Evolutionary conservation across 495 filamentous ascomycete genomes (phyloP), one percentile per base, ranked within the genome.

Genomic region (Aspergillus incahuasiensis): DNA sequence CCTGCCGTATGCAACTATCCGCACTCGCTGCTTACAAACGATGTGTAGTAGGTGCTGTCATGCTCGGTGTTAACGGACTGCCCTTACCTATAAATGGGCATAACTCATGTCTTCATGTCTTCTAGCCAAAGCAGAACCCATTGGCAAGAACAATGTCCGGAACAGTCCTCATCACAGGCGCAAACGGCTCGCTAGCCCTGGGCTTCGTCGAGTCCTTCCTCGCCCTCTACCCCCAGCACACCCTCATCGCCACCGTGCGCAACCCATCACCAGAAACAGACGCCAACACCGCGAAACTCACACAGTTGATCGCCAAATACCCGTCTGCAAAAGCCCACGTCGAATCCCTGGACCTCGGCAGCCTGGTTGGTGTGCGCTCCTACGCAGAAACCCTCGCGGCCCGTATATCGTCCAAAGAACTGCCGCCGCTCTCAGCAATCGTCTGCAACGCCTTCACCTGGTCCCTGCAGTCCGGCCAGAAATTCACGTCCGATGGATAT

Each of bases 381-480:
- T 79, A 78, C 30, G 70, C 75, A 16, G 52, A 65, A 2, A 62
- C 48, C 3, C 21, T 76, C 15, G 12, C 58, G 8, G 39, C 34
- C 7, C 68, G 68, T 35, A 60, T 79, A 18, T 3, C 52, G 5
- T 53, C 61, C 1, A 63, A 64, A 20, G 68, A 69, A 38, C 57
- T 71, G 6, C 75, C 73, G 0, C 70, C 60, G 0, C 59, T 82
- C 25, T 58, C 54, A 19, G 61, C 68, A 5, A 71, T 79, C 35
- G 53, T 81, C 24, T 77, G 71, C 63, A 80, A 79, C 54, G 76
- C 78, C 0, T 72, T 66, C 54, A 70, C 70, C 24, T 75, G 71
- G 69, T 76, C 74, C 16, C 58, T 79, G 2, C 52, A 56, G 25
- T 25, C 40, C 18, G 63, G 66, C 13, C 61, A 65, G 49, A 68